Evolutionary conservation across 768 basidiomycete genomes (phyloP).

Genomic region (Lentinula raphanica): DNA sequence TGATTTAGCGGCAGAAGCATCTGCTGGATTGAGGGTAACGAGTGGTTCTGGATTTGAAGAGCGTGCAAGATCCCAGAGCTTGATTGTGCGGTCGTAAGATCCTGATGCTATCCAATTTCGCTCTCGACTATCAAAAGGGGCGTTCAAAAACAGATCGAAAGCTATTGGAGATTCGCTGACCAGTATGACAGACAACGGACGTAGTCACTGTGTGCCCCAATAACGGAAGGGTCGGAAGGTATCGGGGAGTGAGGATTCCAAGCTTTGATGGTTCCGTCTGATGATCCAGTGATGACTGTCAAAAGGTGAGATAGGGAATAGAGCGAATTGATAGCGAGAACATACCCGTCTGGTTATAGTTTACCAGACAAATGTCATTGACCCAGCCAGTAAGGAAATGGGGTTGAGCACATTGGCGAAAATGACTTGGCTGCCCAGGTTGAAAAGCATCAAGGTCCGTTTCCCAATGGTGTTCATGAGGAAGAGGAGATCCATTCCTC

Average conservation of each 20-base stretch:
- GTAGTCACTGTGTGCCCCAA: constrained; percentile 82
- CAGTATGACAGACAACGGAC: constrained; percentile 75
- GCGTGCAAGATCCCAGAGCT: constrained; percentile 83
- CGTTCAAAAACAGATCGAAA: constrained; percentile 8
- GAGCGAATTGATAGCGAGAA: constrained; percentile 3
- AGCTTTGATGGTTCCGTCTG: constrained; percentile 89
- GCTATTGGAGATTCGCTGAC: constrained; percentile 32
- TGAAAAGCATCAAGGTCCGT: constrained; percentile 52
- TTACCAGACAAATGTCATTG: constrained; percentile 89
- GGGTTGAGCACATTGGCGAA: constrained; percentile 83
- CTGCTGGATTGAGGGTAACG: constrained; percentile 62
- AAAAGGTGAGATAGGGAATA: constrained; percentile 5
- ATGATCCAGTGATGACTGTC: constrained; percentile 86
- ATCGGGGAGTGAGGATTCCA: constrained; percentile 80
- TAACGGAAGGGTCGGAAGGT: constrained; percentile 54
- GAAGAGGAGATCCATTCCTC: constrained; percentile 34
- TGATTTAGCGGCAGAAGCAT: constrained; percentile 59
- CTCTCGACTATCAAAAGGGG: constrained; percentile 49
- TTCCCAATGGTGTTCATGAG: constrained; percentile 78
- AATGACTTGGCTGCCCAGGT: constrained; percentile 50
- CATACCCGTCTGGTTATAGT: constrained; percentile 83
- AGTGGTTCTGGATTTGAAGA: constrained; percentile 39
- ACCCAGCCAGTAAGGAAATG: constrained; percentile 84
- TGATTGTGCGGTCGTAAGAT: constrained; percentile 91
- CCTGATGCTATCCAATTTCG: constrained; percentile 89